Base-by-base conservation (phyloP, 805 yeast species). In the Grigorovia transvaalensis region DNA sequence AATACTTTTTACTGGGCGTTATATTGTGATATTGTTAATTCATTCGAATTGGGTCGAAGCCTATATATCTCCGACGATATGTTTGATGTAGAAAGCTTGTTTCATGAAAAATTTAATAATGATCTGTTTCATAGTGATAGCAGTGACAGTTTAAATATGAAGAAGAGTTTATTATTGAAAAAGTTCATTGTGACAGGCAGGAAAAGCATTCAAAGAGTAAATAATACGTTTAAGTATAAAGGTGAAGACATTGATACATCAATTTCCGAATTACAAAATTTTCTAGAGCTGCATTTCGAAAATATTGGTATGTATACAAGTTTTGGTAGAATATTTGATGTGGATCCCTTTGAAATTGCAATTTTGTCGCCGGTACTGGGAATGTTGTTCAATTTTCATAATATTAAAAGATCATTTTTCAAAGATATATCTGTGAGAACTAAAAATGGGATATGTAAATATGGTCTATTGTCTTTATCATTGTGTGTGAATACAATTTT, bases 11-110 rank as follows among this genome's bases (percentile, higher is more conserved):
- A 41, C 20, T 52, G 54, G 54, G 57, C 62, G 0, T 48, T 64
- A 19, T 64, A 56, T 44, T 53, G 58, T 6, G 71, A 67, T 53
- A 57, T 61, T 11, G 33, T 51, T 7, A 54, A 56, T 5, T 57
- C 69, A 2, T 62, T 60, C 48, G 66, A 66, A 48, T 54, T 59
- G 50, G 71, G 71, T 9, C 59, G 60, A 44, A 63, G 65, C 9
- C 48, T 59, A 29, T 51, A 51, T 42, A 54, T 67, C 8, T 46
- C 57, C 1, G 56, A 60, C 41, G 57, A 55, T 17, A 46, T 48
- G 33, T 52, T 60, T 42, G 56, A 57, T 44, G 17, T 27, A 20
- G 40, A 35, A n/a, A 23, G n/a, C 20, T 20, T 46, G n/a, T 23
- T 38, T 38, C 44, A 35, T 20, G 30, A 19, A 13, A 38, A 46